Percentiles rank a stretch among this genome's conserved stretches.
Conservation (phyloP, 306 rosid species). For the Lupinus albus region DNA sequence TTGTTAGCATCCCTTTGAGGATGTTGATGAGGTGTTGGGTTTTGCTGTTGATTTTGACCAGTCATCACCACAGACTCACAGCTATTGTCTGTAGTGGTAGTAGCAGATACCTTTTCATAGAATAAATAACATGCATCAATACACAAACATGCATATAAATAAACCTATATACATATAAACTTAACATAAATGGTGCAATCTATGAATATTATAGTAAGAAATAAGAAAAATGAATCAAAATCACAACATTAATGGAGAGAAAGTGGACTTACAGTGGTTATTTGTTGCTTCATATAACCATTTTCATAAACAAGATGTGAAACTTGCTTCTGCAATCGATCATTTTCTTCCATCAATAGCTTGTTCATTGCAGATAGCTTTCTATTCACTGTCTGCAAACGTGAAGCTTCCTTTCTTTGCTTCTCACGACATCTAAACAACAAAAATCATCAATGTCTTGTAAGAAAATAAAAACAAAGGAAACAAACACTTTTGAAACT, state of each 20-base stretch:
- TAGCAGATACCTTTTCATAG: slow-evolving; percentile 65
- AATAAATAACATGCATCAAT: neutral
- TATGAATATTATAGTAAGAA: neutral
- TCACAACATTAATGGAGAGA: neutral
- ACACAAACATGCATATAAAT: neutral
- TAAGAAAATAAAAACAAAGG: neutral
- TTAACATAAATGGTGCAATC: neutral
- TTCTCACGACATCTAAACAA: slow-evolving; percentile 84
- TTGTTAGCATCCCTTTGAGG: slow-evolving; percentile 88
- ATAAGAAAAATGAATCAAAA: neutral
- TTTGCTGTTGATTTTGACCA: slow-evolving; percentile 98
- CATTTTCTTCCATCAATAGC: slow-evolving; percentile 94
- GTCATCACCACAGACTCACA: slow-evolving; percentile 99
- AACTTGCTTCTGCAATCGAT: slow-evolving; percentile 97
- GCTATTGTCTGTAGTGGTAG: slow-evolving; percentile 96
- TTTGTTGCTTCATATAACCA: slow-evolving; percentile 80
- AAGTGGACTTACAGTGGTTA: slow-evolving; percentile 63
- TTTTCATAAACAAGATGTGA: slow-evolving; percentile 91
- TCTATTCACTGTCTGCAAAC: slow-evolving; percentile 85
- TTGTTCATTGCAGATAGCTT: slow-evolving; percentile 92
- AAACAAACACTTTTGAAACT: neutral
- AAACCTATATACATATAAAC: too few species aligned
- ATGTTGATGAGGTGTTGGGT: slow-evolving; percentile 95
- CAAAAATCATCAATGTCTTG: neutral
- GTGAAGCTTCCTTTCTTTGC: slow-evolving; percentile 95